Evolutionary conservation across 2,329 filamentous ascomycete species (phyloP), one percentile per base, ranked within the genome.

Genomic region (Cladophialophora immunda): DNA sequence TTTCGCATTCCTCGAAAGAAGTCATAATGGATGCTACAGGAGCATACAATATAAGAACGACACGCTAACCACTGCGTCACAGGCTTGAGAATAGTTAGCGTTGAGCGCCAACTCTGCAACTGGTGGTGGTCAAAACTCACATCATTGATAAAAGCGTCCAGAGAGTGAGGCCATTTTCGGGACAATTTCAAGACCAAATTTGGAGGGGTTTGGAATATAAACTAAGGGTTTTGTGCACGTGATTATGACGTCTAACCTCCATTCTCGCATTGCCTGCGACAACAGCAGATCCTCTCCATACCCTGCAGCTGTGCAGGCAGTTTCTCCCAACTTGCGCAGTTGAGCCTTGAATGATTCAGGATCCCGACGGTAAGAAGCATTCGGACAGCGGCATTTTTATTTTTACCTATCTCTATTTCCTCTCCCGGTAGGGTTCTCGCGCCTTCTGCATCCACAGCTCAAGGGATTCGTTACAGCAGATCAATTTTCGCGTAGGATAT

Each of bases 51-150:
- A 78, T 78, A 78, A 78, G 76, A 78, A 77, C 76, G 75, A 77
- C 70, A 71, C 76, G 75, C 75, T 77, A 77, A 76, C 75, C 75
- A 76, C 76, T 78, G 74, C 74, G 75, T 76, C 75, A 76, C 73
- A 73, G 73, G 74, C 69, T 61, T 13, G 41, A 25, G 19, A 25
- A 50, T 25, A 50, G 45, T 50, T 25, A 50, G 45, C 45, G 45
- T 50, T 50, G 11, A 11, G 45, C 45, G 45, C 45, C 45, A 50
- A 50, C 45, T 25, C 45, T 50, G 45, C 13, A 8, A 41, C 38
- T 8, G 38, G 32, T 45, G 27, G 27, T 50, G 27, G 17, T 19
- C 13, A 13, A 58, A 22, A 15, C 45, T 50, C 45, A 50, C 45
- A 50, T 50, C 32, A 61, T 32, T 17, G 9, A 36, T 41, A 36